These are phyloP conservation scores for Sclerotinia trifoliorum DNA, from an alignment of 2,329 filamentous ascomycete species.

Conservation along the genomic window DNA sequence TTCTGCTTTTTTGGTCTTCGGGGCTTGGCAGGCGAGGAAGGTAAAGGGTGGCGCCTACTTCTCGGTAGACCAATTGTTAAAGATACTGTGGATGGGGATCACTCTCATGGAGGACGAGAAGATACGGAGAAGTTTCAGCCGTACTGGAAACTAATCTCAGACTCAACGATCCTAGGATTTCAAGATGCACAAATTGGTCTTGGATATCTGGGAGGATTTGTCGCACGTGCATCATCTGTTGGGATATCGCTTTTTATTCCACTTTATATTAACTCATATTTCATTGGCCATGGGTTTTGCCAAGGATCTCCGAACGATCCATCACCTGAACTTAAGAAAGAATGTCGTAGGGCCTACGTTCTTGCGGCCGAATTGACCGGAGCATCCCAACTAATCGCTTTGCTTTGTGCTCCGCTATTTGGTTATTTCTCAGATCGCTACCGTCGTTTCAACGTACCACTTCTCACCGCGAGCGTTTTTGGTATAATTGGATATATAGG, in stretches of 20 bases:
- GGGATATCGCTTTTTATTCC: conserved; percentile 95
- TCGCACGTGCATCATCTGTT: conserved; percentile 90
- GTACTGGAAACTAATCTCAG: conserved; percentile 59
- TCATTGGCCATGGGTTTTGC: conserved; percentile 78
- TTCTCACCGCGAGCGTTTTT: conserved; percentile 67
- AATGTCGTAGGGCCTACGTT: conserved; percentile 83
- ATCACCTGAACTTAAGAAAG: conserved; percentile 73
- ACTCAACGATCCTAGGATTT: conserved; percentile 68
- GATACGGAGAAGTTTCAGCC: conserved; percentile 45
- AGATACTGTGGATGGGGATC: conserved; percentile 24
- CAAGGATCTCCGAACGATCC: conserved; percentile 62
- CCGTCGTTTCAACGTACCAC: conserved; percentile 66
- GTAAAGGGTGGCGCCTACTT: conserved; percentile 67
- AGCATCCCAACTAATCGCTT: conserved; percentile 80
- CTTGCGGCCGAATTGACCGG: conserved; percentile 85
- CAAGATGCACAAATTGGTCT: conserved; percentile 76
- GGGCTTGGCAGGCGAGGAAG: conserved; percentile 67
- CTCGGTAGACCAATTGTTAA: conserved; percentile 42
- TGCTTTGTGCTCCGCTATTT: conserved; percentile 82
- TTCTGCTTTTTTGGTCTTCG: conserved; percentile 78
- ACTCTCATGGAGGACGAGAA: conserved; percentile 9
- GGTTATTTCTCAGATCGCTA: conserved; percentile 77
- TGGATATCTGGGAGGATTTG: conserved; percentile 90
- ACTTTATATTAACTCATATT: conserved; percentile 88
- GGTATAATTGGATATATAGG: conserved; percentile 76